Base-by-base conservation (phyloP, 331 rosid species). In the Stylosanthes scabra region DNA sequence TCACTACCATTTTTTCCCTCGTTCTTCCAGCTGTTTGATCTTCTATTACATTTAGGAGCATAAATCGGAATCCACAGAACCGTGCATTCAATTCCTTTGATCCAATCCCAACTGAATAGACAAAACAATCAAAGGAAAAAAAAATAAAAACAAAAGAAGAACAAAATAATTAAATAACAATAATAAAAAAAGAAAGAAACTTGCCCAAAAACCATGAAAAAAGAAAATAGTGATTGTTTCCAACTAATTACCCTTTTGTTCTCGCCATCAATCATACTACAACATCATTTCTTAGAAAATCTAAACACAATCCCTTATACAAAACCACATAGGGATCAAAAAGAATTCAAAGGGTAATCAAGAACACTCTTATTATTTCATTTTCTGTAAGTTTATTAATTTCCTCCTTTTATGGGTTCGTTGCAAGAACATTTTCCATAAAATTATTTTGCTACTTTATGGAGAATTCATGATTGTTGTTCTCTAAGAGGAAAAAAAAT, bases 11-110 rank as follows among this genome's bases (percentile, higher is more conserved):
- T 9, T 9, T 11, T 73, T 34, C 41, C 76, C 81, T 77, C 68
- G 11, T 78, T 74, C 86, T 69, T 72, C 83, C 83, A 89, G 75
- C 64, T 90, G 86, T 90, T 14, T 77, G 92, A 96, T 78, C 57
- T 78, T 59, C 58, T 72, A 85, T 77, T 73, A 66, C 66, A 85
- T 80, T 69, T 73, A 86, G 96, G 94, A 89, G 87, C 83, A 72
- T 59, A 86, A 85, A 51, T 59, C 90, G 97, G 93, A 81, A 84
- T 54, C 83, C 55, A 70, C 52, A n/a, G 58, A 65, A 31, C 80
- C 79, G 65, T 54, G 90, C 61, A 72, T 73, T 85, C 85, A 80
- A 79, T 82, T 71, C 66, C 63, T 55, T 67, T 66, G 74, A 62
- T 86, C 81, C 83, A 79, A 83, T 80, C 80, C 83, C 59, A 82